A percentile compares a stretch with the other conserved stretches of the same genome.
Conservation (phyloP, 306 rosid genomes). For the Vigna trinervia region DNA sequence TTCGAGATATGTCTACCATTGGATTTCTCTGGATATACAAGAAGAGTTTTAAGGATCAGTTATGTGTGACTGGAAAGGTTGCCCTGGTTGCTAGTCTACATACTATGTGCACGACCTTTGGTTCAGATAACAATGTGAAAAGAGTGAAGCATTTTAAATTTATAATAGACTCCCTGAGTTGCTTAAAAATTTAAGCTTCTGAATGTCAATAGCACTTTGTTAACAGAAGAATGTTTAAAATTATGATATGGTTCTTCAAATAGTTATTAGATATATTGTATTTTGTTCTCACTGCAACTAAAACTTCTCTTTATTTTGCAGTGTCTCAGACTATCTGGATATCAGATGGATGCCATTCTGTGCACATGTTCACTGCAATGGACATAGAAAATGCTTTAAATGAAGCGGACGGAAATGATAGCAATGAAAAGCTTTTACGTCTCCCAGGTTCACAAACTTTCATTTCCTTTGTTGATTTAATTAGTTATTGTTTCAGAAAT, state of each 20-base stretch:
- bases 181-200: constrained; percentile 17
- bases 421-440: constrained; percentile 57
- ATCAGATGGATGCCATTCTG: constrained; percentile 79
- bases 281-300: constrained; percentile 36
- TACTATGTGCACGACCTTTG: not conserved
- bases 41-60: not conserved
- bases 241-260: constrained; percentile 1
- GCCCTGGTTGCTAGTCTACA: not conserved
- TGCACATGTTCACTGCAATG: constrained; percentile 61
- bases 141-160: not conserved
- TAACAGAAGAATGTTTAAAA: constrained; percentile 13
- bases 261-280: constrained; percentile 8
- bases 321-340: constrained; percentile 84
- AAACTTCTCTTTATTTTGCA: constrained; percentile 51
- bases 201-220: constrained; percentile 21
- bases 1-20: not conserved
- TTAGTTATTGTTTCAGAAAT: constrained; percentile 23
- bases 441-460: constrained; percentile 63
- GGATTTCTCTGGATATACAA: not conserved
- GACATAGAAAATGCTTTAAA: constrained; percentile 59
- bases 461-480: constrained; percentile 39
- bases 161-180: not conserved
- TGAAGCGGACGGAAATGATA: constrained; percentile 55
- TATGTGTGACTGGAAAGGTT: constrained; percentile 1
- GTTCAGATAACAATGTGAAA: constrained; percentile 11